phyloP scores from a whole-genome alignment of 73 alveolate genomes.

The Blepharisma stoltei region DNA sequence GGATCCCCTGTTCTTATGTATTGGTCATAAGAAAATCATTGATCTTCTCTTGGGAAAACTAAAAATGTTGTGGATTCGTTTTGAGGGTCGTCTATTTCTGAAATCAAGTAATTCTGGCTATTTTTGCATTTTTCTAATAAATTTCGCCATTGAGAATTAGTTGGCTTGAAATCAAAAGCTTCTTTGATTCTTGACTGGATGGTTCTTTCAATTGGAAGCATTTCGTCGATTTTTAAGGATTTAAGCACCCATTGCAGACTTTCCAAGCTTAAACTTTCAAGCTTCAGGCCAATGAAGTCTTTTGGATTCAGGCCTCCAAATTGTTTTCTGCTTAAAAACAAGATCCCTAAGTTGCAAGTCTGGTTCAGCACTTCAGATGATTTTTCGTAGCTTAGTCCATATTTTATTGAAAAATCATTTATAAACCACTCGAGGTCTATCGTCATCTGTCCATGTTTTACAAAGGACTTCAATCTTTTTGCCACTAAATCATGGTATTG shows the following conservation, averaged over 20 bases:
- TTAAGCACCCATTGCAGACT: slow-evolving; percentile 55
- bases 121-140: slow-evolving; percentile 31
- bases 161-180: slow-evolving; percentile 56
- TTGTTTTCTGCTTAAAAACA: slow-evolving; percentile 41
- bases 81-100: not conserved
- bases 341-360: not conserved
- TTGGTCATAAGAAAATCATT: slow-evolving; percentile 13
- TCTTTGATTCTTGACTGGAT: slow-evolving; percentile 59
- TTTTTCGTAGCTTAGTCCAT: not conserved
- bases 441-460: not conserved
- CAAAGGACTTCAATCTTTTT: not conserved
- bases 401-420: not conserved
- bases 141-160: slow-evolving; percentile 45
- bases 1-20: slow-evolving; percentile 1
- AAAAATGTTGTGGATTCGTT: slow-evolving; percentile 4
- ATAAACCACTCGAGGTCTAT: not conserved
- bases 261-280: slow-evolving; percentile 52
- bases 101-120: not conserved
- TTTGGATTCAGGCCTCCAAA: slow-evolving; percentile 39
- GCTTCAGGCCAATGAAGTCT: slow-evolving; percentile 41
- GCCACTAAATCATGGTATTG: too few relatives aligned
- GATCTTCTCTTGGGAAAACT: not conserved
- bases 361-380: not conserved
- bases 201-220: slow-evolving; percentile 66
- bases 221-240: slow-evolving; percentile 49